Evolutionary conservation across 106 monocot genomes (phyloP), one percentile per base, ranked within the genome.

Genomic region (Xerophyta viscosa): DNA sequence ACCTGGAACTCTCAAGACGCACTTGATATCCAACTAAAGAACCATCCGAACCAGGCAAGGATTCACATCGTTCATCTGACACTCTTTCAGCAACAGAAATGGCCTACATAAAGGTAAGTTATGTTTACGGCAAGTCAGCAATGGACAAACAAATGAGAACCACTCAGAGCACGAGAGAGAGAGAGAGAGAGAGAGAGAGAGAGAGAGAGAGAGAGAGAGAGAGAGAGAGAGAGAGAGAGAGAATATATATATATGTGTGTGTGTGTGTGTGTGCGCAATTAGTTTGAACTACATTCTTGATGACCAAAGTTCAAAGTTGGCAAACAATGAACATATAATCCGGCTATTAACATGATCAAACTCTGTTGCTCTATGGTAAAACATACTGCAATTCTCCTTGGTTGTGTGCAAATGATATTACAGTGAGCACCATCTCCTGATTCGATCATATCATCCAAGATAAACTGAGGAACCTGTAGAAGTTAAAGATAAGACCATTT

Each of bases 11-110:
- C 15, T 98, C 96, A 65, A 98, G 84, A 20, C 96, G 89, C 63
- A 98, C 96, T 70, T 98, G 96, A 71, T 66, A 98, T 51, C 96
- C 96, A 72, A 98, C 79, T 58, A 86, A 52, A 25, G 96, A 98
- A 65, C 66, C 69, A 48, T 70, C 61, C 50, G 46, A 56, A 29
- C 96, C 89, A 15, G 79, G 96, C 24, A 63, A 69, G 39, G 74
- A 50, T 69, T 98, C 96, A 61, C 85, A 98, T 29, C 96, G 84
- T 52, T 98, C 96, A 61, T 77, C 73, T 42, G 96, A 82, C 44
- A 98, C 96, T 74, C 96, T 79, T 82, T 98, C 89, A 31, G 96
- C 86, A 44, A 98, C 89, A 57, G 89, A 98, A 23, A 89, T 86
- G 22, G 96, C 96, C 96, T 98, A 60, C 21, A 42, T 31, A 81